Conservation (phyloP, 1,139 yeast genomes). For the Kurtzmaniella quercitrusa region DNA sequence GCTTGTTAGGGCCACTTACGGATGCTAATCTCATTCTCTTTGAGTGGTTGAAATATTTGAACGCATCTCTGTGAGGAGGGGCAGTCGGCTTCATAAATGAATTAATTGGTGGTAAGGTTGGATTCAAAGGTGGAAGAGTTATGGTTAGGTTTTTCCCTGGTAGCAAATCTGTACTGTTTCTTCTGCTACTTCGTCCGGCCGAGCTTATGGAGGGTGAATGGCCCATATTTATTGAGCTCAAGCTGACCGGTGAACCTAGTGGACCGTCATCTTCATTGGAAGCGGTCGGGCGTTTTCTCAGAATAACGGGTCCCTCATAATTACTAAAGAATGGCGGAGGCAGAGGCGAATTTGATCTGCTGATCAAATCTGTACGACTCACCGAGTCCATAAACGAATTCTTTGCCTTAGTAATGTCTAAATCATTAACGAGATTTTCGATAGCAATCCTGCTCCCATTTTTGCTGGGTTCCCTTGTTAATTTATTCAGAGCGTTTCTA, state of each 20-base stretch:
- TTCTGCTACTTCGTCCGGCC: background rate
- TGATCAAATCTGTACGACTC: background rate
- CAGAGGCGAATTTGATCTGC: background rate
- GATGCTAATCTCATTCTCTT: conserved; percentile 47
- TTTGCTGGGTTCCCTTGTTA: background rate
- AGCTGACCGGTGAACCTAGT: background rate
- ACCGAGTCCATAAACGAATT: background rate
- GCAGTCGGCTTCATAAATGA: conserved; percentile 16
- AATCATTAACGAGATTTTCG: conserved; percentile 18
- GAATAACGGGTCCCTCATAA: background rate
- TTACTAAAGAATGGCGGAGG: background rate
- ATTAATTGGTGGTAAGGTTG: conserved; percentile 28
- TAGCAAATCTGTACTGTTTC: conserved; percentile 7
- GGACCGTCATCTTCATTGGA: background rate
- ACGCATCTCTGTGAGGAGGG: conserved; percentile 13
- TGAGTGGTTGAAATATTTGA: conserved; percentile 51
- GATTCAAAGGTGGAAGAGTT: conserved; percentile 33
- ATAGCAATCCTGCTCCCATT: conserved; percentile 13
- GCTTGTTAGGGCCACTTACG: conserved; percentile 41
- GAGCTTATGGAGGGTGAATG: background rate
- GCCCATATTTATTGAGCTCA: background rate
- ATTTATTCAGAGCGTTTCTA: conserved; percentile 26
- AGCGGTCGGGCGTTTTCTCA: background rate
- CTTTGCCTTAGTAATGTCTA: background rate
- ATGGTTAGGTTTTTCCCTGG: conserved; percentile 4